Evolutionary conservation across 2,329 filamentous ascomycete species (phyloP).

Genomic region (Ceratocystis albifundus): DNA sequence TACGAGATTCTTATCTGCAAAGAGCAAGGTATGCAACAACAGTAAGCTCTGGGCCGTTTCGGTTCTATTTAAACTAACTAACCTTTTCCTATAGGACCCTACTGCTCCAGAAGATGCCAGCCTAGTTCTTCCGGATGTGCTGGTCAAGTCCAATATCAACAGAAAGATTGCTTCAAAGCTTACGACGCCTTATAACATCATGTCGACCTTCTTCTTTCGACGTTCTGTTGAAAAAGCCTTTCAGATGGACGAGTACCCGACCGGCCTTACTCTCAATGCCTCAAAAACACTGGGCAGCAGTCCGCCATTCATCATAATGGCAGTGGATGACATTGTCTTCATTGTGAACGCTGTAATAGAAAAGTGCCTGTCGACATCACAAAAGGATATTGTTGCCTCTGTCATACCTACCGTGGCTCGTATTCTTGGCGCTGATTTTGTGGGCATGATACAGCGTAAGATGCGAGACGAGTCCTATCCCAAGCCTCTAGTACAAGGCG

Average conservation of each 20-base stretch:
- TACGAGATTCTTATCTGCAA: constrained; percentile 73
- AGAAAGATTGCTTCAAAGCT: constrained; percentile 68
- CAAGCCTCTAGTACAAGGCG: constrained; percentile 63
- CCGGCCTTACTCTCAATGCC: constrained; percentile 64
- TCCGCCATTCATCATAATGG: constrained; percentile 83
- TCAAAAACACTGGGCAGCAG: constrained; percentile 61
- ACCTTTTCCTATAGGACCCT: constrained; percentile 35
- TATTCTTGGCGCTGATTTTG: constrained; percentile 77
- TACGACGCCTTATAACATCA: constrained; percentile 69
- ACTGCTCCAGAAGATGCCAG: constrained; percentile 41
- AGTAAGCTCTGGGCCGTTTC: background rate
- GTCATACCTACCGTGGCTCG: constrained; percentile 69
- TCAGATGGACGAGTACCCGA: constrained; percentile 81
- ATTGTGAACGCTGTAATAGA: constrained; percentile 89
- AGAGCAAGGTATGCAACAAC: constrained; percentile 59
- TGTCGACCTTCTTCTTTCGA: constrained; percentile 95
- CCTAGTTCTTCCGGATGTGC: constrained; percentile 58
- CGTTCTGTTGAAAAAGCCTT: constrained; percentile 95
- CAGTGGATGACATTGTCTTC: constrained; percentile 98
- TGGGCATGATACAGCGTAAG: constrained; percentile 93
- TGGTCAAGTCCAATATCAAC: constrained; percentile 66
- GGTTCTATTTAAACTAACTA: constrained; percentile 22
- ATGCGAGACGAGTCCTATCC: constrained; percentile 96
- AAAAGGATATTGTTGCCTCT: constrained; percentile 62
- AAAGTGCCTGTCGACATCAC: constrained; percentile 74